phyloP scores from a whole-genome alignment of 129 eudicot genomes.

The Flaveria linearis region DNA sequence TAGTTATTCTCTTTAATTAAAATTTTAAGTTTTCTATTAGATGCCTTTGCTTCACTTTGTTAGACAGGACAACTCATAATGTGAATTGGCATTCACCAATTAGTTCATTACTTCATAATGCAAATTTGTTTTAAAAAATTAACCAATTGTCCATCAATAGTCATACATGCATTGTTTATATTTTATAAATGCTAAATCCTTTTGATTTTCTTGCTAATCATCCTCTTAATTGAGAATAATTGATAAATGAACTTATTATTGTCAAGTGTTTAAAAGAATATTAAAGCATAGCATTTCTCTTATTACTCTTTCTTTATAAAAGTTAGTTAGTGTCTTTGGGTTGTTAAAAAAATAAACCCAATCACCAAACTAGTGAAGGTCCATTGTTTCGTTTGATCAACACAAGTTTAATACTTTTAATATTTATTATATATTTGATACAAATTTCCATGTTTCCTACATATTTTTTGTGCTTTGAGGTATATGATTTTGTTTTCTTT shows the following conservation, averaged over 20 bases:
- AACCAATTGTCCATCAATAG: neutral
- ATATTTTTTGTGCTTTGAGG: no score
- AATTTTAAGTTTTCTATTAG: conserved; percentile 23
- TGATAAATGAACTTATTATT: neutral
- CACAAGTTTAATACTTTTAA: no score
- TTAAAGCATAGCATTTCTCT: neutral
- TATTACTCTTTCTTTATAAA: no score
- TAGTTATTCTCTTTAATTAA: conserved; percentile 1
- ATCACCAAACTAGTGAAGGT: neutral
- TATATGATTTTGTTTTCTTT: no score
- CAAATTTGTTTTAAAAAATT: conserved; percentile 1
- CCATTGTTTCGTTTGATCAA: neutral
- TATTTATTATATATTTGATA: no score
- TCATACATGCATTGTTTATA: neutral
- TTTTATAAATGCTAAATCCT: neutral
- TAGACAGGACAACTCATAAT: conserved; percentile 41
- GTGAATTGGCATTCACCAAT: conserved; percentile 41
- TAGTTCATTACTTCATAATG: conserved; percentile 38
- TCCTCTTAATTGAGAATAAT: neutral
- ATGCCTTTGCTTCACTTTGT: conserved; percentile 31
- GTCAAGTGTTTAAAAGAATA: neutral
- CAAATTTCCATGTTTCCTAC: no score
- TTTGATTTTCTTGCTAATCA: conserved; percentile 4
- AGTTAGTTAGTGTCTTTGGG: no score
- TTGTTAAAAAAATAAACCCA: neutral